Base-by-base conservation (phyloP, 495 filamentous ascomycete species). In the Sabuloglossum arenarium region DNA sequence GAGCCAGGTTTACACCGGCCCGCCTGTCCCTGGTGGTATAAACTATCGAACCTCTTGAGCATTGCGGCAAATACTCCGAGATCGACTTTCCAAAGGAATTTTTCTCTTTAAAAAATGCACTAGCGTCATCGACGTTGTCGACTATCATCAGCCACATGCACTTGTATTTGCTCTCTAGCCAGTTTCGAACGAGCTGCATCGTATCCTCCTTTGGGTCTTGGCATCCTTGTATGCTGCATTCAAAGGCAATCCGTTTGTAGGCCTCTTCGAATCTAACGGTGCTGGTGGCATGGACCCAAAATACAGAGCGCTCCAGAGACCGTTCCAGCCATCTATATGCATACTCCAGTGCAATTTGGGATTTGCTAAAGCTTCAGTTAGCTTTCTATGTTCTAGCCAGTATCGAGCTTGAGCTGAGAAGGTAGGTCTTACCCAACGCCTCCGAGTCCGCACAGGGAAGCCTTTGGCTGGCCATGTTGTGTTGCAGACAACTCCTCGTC, bases 311-410 rank as follows among this genome's bases (percentile, higher is more conserved):
- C 16, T 67, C 59, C 3, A 70, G 68, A 12, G 59, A 55, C 3
- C 54, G 28, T 23, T 68, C 61, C 56, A 59, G 55, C 6, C 65
- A 62, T 32, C 64, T 63, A 63, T 73, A 75, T 6, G 62, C 62
- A 55, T 70, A 72, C 56, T 73, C 70, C 37, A 79, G 69, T 6
- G 75, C 74, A 50, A 77, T 69, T 56, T 77, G 72, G 1, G 73
- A 72, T 65, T 78, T 79, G 8, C 71, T 77, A 58, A 42, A 27
- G 16, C 42, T 49, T 42, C 49, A 54, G 45, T 46, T 27, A 51
- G 45, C 27, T 14, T 8, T 11, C 21, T 49, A 55, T 39, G 3
- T 14, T 25, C 4, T 12, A 39, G 5, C 55, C 42, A 59, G 28
- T 27, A 45, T 14, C 11, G 19, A 53, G 6, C 49, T 39, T 43